Base-by-base conservation (phyloP, 257 asterid genomes). In the Mitragyna speciosa region DNA sequence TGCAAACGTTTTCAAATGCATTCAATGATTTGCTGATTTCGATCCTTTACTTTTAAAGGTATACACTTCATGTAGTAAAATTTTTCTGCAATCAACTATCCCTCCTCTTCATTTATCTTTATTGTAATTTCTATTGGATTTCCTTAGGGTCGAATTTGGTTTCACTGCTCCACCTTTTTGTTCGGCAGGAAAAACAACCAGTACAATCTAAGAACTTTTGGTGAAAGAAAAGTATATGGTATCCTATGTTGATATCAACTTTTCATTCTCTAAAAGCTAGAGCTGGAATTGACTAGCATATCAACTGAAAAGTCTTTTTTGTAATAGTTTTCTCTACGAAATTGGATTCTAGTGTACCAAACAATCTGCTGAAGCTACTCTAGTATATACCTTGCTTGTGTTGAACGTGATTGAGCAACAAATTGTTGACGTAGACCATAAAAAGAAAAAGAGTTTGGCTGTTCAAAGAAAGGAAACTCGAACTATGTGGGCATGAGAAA, bases 91-190 rank as follows among this genome's bases (percentile, higher is more conserved):
- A 52, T 36, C 16, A 7, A 0, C 0, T 54, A n/a, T 48, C 52
- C 52, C 52, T 48, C 52, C 52, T 48, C 15, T 8, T 48, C 39
- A 4, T 36, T 36, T 36, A 47, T 47, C 12, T 6, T 47, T 47
- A 10, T 47, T 51, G 0, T 51, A 16, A 16, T 12, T 51, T 4
- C 61, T 54, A 0, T 1, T 54, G 61, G 61, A 0, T 52, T 70
- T 78, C 73, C 31, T 71, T 76, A 59, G 41, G 52, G 70, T 28
- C 58, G 56, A 54, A 41, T 22, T 45, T 70, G 28, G 39, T 45
- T 39, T 45, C 75, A 24, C 58, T 71, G 39, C 36, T 71, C 22
- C 20, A 72, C 47, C 24, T 47, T 72, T 43, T n/a, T n/a, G 68
- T 61, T 6, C 33, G 68, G 68, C n/a, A n/a, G 68, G 36, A 61